Conservation (phyloP, 1,284 basidiomycete species). For the Leccinum pseudoinsigne region DNA sequence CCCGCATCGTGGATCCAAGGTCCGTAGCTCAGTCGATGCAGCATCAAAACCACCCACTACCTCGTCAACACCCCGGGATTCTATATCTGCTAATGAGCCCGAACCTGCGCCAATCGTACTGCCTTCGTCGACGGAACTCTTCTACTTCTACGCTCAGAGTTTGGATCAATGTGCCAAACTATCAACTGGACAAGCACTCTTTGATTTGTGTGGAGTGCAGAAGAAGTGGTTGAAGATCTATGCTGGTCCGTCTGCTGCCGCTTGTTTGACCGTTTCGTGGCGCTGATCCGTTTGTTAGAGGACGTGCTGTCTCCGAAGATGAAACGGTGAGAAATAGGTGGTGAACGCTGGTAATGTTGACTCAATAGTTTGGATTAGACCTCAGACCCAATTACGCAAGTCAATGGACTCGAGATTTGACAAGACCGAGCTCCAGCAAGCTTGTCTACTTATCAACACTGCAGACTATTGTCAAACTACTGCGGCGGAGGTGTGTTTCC, state of each 20-base stretch:
- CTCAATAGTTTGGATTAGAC: slow-evolving; percentile 29
- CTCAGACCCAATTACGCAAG: slow-evolving; percentile 49
- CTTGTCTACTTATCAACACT: slow-evolving; percentile 91
- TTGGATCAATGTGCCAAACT: slow-evolving; percentile 91
- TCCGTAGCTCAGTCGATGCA: slow-evolving; percentile 68
- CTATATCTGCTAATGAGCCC: slow-evolving; percentile 43
- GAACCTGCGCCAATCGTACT: slow-evolving; percentile 69
- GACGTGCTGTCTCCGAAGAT: slow-evolving; percentile 78
- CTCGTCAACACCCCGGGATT: slow-evolving; percentile 38
- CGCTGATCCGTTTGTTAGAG: slow-evolving; percentile 47
- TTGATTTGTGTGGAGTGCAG: slow-evolving; percentile 78
- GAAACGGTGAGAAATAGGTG: slow-evolving; percentile 51
- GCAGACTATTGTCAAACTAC: slow-evolving; percentile 98
- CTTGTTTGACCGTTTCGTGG: slow-evolving; percentile 2
- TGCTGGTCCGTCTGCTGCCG: slow-evolving; percentile 61
- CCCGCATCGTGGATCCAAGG: slow-evolving; percentile 65
- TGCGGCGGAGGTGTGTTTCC: slow-evolving; percentile 66
- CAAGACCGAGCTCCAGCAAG: slow-evolving; percentile 71
- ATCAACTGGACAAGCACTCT: slow-evolving; percentile 79
- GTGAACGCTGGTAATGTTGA: background rate
- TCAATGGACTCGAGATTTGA: slow-evolving; percentile 82
- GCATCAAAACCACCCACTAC: slow-evolving; percentile 27
- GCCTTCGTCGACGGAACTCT: slow-evolving; percentile 94
- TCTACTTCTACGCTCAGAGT: slow-evolving; percentile 96
- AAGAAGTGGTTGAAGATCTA: slow-evolving; percentile 95